Evolutionary conservation across 1,284 basidiomycete genomes (phyloP).

Genomic region (Hypsizygus ulmarius): DNA sequence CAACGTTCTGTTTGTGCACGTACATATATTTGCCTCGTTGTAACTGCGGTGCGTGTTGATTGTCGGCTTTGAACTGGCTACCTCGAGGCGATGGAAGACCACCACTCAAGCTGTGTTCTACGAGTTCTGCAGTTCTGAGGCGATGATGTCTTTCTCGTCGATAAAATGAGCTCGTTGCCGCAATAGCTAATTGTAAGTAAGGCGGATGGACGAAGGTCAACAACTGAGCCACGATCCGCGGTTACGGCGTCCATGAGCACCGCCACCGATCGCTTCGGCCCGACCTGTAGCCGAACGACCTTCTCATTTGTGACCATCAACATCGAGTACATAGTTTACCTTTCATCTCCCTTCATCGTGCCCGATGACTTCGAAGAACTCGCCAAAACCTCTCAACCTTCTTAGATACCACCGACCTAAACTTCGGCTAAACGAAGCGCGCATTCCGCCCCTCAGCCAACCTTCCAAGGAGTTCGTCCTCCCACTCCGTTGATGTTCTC

Average conservation of each 20-base stretch:
- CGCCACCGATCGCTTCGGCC: conserved; percentile 11
- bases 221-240: not conserved
- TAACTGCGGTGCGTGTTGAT: not conserved
- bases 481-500: not conserved
- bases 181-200: too few relatives aligned
- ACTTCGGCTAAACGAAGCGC: conserved; percentile 34
- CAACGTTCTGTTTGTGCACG: not conserved
- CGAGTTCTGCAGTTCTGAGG: too few relatives aligned
- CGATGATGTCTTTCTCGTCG: too few relatives aligned
- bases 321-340: not conserved
- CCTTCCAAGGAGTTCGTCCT: conserved; percentile 44
- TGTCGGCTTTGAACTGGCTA: not conserved
- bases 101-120: not conserved
- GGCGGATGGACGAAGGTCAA: too few relatives aligned
- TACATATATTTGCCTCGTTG: conserved; percentile 7
- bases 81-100: not conserved
- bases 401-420: conserved; percentile 44
- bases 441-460: conserved; percentile 43
- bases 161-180: too few relatives aligned
- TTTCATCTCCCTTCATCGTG: not conserved
- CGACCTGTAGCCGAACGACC: not conserved
- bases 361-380: conserved; percentile 12
- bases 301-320: not conserved
- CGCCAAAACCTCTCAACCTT: conserved; percentile 26
- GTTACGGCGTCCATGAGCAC: conserved; percentile 5